Percentiles rank a stretch among this genome's conserved stretches.
Conservation (phyloP, 1,284 basidiomycete genomes). For the Porogramme epimiltina region DNA sequence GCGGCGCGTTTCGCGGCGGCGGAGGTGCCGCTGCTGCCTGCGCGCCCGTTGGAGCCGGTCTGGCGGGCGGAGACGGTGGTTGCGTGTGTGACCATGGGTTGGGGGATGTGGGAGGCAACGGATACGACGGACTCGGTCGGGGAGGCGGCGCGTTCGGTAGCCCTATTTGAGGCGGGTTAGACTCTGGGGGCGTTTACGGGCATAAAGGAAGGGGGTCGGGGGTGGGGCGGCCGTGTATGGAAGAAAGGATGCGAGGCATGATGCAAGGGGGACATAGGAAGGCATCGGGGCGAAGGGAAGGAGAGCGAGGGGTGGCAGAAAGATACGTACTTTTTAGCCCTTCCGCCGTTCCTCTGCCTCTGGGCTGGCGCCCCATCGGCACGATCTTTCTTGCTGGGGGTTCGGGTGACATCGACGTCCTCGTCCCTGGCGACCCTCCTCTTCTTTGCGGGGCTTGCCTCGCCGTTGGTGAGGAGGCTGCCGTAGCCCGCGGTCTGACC, state of each 20-base stretch:
- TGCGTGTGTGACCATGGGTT: constrained; percentile 8
- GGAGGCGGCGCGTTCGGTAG: constrained; percentile 64
- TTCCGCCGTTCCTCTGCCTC: constrained; percentile 49
- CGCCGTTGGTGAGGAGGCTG: constrained; percentile 25
- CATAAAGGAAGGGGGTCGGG: no score
- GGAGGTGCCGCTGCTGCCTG: constrained; percentile 25
- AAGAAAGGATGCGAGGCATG: constrained; percentile 1
- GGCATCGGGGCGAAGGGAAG: background rate
- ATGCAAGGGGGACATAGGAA: background rate
- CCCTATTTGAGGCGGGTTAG: constrained; percentile 1
- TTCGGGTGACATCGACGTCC: constrained; percentile 51
- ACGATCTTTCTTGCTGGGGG: constrained; percentile 44
- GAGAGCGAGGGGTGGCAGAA: background rate
- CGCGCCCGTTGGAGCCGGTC: constrained; percentile 18
- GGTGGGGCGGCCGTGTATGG: no score
- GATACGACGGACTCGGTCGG: constrained; percentile 75
- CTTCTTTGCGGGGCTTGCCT: constrained; percentile 59
- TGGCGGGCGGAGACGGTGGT: constrained; percentile 21
- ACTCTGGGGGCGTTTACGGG: background rate
- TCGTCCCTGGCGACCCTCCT: constrained; percentile 62
- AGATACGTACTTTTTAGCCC: constrained; percentile 60
- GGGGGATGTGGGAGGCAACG: constrained; percentile 55
- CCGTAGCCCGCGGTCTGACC: constrained; percentile 18
- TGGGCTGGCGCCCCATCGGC: constrained; percentile 41
- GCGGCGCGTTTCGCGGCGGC: constrained; percentile 25